Conservation (phyloP, 1,139 yeast genomes). For the Diutina rugosa region DNA sequence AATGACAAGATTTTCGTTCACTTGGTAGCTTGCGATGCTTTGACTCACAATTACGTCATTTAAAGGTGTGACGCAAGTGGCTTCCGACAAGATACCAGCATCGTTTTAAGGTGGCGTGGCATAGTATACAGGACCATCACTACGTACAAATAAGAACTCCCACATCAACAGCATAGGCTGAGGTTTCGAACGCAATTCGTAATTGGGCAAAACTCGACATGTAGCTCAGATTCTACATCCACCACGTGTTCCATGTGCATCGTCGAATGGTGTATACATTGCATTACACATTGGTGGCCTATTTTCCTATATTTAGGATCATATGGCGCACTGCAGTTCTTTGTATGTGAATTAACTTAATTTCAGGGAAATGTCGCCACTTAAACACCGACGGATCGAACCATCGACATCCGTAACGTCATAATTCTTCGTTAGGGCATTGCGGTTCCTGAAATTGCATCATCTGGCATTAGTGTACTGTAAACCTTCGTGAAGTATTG, state of each 20-base stretch:
- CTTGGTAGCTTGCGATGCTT: background rate
- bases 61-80: background rate
- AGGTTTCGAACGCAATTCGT: too few relatives aligned
- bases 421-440: too few relatives aligned
- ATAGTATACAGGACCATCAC: background rate
- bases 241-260: background rate
- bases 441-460: too few relatives aligned
- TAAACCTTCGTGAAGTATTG: too few relatives aligned
- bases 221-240: background rate
- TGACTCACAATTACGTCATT: background rate
- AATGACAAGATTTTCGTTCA: too few relatives aligned
- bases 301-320: background rate
- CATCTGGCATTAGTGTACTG: too few relatives aligned
- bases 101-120: background rate
- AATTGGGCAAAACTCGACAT: background rate
- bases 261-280: background rate
- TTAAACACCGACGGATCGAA: too few relatives aligned
- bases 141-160: background rate
- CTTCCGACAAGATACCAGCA: background rate
- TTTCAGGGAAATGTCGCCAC: too few relatives aligned
- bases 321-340: background rate
- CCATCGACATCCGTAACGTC: too few relatives aligned
- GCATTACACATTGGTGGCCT: background rate
- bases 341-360: too few relatives aligned
- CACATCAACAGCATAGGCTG: background rate